Evolutionary conservation across 2,329 filamentous ascomycete species (phyloP), one percentile per base, ranked within the genome.

Genomic region (Aspergillus fumigatus): DNA sequence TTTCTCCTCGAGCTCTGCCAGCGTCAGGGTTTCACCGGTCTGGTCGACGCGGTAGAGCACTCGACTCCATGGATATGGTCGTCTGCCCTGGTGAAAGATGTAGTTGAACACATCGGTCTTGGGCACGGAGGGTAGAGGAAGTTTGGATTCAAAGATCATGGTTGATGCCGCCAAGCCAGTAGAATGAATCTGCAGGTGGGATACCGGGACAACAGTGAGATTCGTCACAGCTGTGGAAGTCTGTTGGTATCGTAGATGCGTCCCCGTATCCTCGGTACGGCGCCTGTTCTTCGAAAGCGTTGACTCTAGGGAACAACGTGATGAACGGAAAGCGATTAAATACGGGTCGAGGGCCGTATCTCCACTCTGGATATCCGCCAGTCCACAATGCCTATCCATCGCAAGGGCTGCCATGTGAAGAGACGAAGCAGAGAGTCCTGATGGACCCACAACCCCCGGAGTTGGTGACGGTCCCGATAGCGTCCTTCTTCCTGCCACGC

Each of bases 101-200:
- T 53, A 59, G 40, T 59, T 59, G 53, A 59, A 59, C 7, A 55
- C 53, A 48, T 59, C 56, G 9, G 53, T 56, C 26, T 45, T 40
- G 14, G 56, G 56, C 2, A 55, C 53, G 1, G 41, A 11, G 51
- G 51, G 51, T 7, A 48, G 49, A 25, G 56, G 53, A 10, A 50
- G 25, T 10, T 47, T 52, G 26, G 56, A 59, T n/a, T 55, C 11
- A 35, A 59, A 59, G n/a, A 59, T 55, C 56, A 59, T 59, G 9
- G 9, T 59, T 47, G 5, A 45, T 10, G 41, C 21, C 10, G 41
- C 17, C 10, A 21, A 21, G 21, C 19, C 8, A 11, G 21, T 23
- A 11, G n/a, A 10, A 10, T 45, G 17, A 21, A 41, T 19, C 2
- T 6, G n/a, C n/a, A 41, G 17, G 40, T 19, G 17, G 40, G 6